A percentile compares a stretch with the other conserved stretches of the same genome.
phyloP scores from a whole-genome alignment of 495 filamentous ascomycete genomes.

The Xanthoparmelia taractica region DNA sequence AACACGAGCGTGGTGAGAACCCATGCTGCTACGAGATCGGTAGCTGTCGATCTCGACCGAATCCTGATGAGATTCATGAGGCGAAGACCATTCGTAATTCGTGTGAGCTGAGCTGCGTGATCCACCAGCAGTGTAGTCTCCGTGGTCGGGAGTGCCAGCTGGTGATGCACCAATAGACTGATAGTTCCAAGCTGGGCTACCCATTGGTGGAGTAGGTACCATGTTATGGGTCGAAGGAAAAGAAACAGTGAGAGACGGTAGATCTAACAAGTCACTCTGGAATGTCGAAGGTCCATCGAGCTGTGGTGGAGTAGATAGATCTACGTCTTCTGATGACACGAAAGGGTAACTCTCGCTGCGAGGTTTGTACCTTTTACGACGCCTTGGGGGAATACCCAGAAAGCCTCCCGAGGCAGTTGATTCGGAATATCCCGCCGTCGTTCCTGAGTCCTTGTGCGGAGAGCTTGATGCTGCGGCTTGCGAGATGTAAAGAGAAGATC shows the following conservation, averaged over 20 bases:
- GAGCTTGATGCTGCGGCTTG: conserved; percentile 24
- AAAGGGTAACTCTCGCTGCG: conserved; percentile 25
- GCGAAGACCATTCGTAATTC: conserved; percentile 4
- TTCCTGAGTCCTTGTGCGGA: conserved; percentile 14
- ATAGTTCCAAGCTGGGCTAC: background rate
- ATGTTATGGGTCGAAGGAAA: background rate
- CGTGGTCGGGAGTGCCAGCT: background rate
- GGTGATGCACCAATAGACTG: background rate
- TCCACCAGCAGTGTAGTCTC: background rate
- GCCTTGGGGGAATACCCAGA: conserved; percentile 17
- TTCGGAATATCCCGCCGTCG: background rate
- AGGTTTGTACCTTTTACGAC: conserved; percentile 21
- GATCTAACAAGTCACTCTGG: background rate
- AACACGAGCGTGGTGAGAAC: conserved; percentile 16
- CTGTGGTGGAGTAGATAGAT: background rate
- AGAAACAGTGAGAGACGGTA: conserved; percentile 10
- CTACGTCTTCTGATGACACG: conserved; percentile 12
- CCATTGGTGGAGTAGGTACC: background rate
- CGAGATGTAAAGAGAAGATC: conserved; percentile 23
- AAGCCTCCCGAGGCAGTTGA: conserved; percentile 1
- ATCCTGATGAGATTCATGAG: conserved; percentile 1
- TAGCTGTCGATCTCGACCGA: background rate
- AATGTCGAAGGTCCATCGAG: conserved; percentile 10
- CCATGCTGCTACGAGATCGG: conserved; percentile 20
- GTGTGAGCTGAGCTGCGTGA: background rate